These are phyloP conservation scores for Aspergillus alliaceus DNA, from an alignment of 2,329 filamentous ascomycete species.

Conservation along the genomic window DNA sequence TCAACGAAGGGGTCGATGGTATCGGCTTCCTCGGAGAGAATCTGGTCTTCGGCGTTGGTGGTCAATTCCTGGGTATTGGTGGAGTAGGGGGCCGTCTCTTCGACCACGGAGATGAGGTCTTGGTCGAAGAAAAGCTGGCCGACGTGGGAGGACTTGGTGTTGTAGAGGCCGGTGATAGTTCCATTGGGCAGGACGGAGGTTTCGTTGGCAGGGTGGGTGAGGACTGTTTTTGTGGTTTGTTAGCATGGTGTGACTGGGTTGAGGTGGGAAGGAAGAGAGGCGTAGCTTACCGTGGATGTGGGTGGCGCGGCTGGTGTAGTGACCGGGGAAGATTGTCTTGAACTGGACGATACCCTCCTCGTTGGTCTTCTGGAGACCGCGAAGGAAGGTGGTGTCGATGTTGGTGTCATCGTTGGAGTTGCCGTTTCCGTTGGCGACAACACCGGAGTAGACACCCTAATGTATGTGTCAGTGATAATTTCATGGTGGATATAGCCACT, in stretches of 20 bases:
- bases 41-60: conserved; percentile 52
- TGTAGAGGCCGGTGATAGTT: conserved; percentile 49
- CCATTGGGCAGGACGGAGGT: conserved; percentile 48
- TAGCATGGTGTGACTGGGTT: no score
- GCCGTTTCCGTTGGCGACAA: conserved; percentile 39
- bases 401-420: conserved; percentile 38
- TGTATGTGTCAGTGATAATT: background rate
- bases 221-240: conserved; percentile 17
- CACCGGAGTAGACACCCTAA: conserved; percentile 41
- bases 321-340: conserved; percentile 46
- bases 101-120: conserved; percentile 54
- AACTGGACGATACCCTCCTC: conserved; percentile 45
- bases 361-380: conserved; percentile 47
- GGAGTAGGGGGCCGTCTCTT: conserved; percentile 48
- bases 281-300: conserved; percentile 34
- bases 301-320: conserved; percentile 43
- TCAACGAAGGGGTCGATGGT: conserved; percentile 60
- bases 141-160: conserved; percentile 54
- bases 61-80: conserved; percentile 51
- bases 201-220: conserved; percentile 32
- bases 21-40: conserved; percentile 51
- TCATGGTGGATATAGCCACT: no score
- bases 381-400: conserved; percentile 46
- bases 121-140: conserved; percentile 68
- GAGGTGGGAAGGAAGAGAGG: background rate